phyloP scores from a whole-genome alignment of 106 monocot genomes.

The Dioscorea alata region DNA sequence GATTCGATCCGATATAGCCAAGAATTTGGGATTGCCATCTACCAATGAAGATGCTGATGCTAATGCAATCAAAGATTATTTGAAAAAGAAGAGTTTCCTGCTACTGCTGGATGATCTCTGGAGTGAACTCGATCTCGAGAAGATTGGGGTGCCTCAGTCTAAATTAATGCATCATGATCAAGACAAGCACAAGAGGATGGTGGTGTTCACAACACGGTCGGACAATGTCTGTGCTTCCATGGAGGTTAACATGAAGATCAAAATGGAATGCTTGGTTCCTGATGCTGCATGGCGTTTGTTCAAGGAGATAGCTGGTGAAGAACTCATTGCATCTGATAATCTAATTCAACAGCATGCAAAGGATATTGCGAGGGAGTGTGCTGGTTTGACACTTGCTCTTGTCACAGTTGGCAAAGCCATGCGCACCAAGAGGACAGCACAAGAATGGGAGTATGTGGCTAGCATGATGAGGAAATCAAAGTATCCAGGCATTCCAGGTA shows the following conservation, averaged over 20 bases:
- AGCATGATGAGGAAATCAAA: background rate
- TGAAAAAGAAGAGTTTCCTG: constrained; percentile 12
- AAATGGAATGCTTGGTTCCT: background rate
- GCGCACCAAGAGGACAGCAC: background rate
- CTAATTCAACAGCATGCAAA: constrained; percentile 2
- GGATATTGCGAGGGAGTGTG: constrained; percentile 12
- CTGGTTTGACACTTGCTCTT: constrained; percentile 22
- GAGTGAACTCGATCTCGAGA: constrained; percentile 6
- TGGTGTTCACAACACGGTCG: constrained; percentile 12
- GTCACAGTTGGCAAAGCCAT: constrained; percentile 7
- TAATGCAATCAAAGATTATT: background rate
- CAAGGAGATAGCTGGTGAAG: constrained; percentile 7
- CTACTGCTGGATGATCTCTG: constrained; percentile 25
- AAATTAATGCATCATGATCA: background rate
- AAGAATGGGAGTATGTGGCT: background rate
- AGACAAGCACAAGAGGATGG: background rate
- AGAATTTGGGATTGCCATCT: background rate
- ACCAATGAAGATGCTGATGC: too few species aligned
- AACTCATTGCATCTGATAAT: background rate
- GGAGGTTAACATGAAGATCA: background rate
- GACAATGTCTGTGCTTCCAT: constrained; percentile 1
- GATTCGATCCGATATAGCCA: constrained; percentile 1
- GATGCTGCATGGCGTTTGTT: constrained; percentile 11
- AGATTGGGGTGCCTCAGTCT: constrained; percentile 3
- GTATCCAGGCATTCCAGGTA: background rate